Evolutionary conservation across 768 basidiomycete genomes (phyloP).

Genomic region (Dentipellis sp.): DNA sequence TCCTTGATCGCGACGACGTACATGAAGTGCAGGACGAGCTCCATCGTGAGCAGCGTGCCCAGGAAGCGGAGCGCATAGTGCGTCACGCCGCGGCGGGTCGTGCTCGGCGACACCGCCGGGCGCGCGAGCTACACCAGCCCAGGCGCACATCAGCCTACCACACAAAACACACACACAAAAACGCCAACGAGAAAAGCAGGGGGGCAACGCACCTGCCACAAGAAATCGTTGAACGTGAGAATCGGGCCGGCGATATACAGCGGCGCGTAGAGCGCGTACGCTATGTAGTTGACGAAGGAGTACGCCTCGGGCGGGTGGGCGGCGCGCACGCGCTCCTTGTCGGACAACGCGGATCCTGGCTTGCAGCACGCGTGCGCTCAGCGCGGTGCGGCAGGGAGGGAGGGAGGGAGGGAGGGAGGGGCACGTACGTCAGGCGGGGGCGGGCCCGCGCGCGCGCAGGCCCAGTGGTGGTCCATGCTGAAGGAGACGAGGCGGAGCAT

Average conservation of each 20-base stretch:
- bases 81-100: slow-evolving; percentile 30
- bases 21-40: slow-evolving; percentile 87
- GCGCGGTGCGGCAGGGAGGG: neutral
- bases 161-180: neutral
- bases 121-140: slow-evolving; percentile 20
- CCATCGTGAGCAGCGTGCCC: slow-evolving; percentile 73
- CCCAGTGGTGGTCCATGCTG: slow-evolving; percentile 91
- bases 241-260: slow-evolving; percentile 96
- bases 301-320: slow-evolving; percentile 54
- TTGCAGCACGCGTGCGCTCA: slow-evolving; percentile 1
- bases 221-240: slow-evolving; percentile 91
- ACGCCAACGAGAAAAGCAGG: neutral
- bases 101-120: slow-evolving; percentile 50
- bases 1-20: slow-evolving; percentile 97
- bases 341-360: slow-evolving; percentile 28
- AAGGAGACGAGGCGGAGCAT: slow-evolving; percentile 92
- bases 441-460: slow-evolving; percentile 32
- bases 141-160: neutral
- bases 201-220: slow-evolving; percentile 67
- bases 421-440: slow-evolving; percentile 30
- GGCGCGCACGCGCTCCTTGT: slow-evolving; percentile 51
- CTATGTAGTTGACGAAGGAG: slow-evolving; percentile 61
- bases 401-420: too few relatives aligned
- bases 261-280: slow-evolving; percentile 87
- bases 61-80: slow-evolving; percentile 67